Evolutionary conservation across 169 alveolate genomes (phyloP).

Genomic region (Eimeria falciformis): DNA sequence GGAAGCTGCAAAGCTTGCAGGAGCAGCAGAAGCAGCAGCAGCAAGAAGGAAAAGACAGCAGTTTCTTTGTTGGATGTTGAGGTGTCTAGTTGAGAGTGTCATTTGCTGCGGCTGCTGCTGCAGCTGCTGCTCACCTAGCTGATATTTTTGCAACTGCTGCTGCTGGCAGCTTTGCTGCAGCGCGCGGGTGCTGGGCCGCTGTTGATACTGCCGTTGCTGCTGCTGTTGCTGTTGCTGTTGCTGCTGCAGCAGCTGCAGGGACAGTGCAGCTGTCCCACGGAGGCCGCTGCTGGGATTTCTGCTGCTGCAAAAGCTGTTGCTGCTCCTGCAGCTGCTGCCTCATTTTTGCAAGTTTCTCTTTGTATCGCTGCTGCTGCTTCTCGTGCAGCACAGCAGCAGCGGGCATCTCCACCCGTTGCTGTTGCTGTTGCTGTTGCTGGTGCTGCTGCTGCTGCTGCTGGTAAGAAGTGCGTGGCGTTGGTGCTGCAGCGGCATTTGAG

Average conservation of each 20-base stretch:
- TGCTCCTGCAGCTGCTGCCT: conserved; percentile 43
- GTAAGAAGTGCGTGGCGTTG: not conserved
- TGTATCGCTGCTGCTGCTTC: conserved; percentile 23
- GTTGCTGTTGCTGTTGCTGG: not conserved
- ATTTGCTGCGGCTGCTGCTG: conserved; percentile 38
- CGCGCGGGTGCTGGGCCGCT: not conserved
- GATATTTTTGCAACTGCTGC: conserved; percentile 11
- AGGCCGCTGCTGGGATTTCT: not conserved
- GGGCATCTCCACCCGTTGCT: not conserved
- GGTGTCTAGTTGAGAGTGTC: not conserved
- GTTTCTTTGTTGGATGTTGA: not conserved
- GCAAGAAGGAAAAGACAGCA: not conserved
- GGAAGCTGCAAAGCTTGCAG: too few species aligned
- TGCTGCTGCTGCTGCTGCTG: conserved; percentile 36
- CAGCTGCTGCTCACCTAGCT: conserved; percentile 17
- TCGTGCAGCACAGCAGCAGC: not conserved
- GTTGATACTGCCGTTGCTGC: conserved; percentile 8
- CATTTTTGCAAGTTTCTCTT: not conserved
- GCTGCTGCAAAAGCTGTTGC: conserved; percentile 34
- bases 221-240: conserved; percentile 1
- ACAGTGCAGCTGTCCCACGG: conserved; percentile 48
- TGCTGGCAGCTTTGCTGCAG: conserved; percentile 27
- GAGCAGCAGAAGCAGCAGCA: not conserved
- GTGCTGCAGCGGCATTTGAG: conserved; percentile 13
- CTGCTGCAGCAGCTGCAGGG: too few species aligned